Evolutionary conservation across 2,329 filamentous ascomycete genomes (phyloP).

Genomic region (Aspergillus udagawae): DNA sequence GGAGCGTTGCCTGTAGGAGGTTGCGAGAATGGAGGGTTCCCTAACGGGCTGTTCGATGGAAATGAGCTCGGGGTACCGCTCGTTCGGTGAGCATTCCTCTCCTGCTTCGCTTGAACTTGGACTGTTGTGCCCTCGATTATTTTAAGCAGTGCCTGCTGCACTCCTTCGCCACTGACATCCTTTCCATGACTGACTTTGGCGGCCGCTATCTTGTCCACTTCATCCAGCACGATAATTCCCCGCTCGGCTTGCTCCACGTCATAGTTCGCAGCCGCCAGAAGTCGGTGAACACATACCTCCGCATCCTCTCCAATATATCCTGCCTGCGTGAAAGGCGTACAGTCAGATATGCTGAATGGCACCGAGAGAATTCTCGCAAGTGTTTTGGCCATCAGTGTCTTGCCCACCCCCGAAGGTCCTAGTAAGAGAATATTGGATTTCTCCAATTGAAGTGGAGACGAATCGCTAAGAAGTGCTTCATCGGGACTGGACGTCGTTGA

Average conservation of each 20-base stretch:
- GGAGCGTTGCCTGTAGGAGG: constrained; percentile 27
- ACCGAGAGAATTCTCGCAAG: constrained; percentile 90
- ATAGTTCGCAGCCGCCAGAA: constrained; percentile 87
- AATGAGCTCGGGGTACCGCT: constrained; percentile 36
- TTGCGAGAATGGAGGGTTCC: constrained; percentile 27
- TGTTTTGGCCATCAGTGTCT: constrained; percentile 89
- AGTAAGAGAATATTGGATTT: constrained; percentile 93
- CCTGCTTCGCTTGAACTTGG: constrained; percentile 77
- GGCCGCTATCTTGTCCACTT: constrained; percentile 95
- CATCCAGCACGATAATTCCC: constrained; percentile 92
- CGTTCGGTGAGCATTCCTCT: constrained; percentile 39
- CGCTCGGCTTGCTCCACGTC: constrained; percentile 79
- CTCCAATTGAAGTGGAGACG: constrained; percentile 69
- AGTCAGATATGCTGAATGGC: constrained; percentile 92
- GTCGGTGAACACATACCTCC: constrained; percentile 87
- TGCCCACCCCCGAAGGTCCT: constrained; percentile 90
- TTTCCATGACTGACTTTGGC: constrained; percentile 83
- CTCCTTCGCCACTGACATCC: constrained; percentile 92
- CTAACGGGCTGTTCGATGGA: constrained; percentile 36
- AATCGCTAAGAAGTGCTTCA: constrained; percentile 48
- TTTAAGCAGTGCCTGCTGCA: constrained; percentile 92
- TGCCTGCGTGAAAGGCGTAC: constrained; percentile 91
- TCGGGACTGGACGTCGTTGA: constrained; percentile 21
- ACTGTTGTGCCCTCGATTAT: constrained; percentile 95
- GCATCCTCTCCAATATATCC: constrained; percentile 98